phyloP scores from a whole-genome alignment of 306 rosid species.

The Acacia acuminata region DNA sequence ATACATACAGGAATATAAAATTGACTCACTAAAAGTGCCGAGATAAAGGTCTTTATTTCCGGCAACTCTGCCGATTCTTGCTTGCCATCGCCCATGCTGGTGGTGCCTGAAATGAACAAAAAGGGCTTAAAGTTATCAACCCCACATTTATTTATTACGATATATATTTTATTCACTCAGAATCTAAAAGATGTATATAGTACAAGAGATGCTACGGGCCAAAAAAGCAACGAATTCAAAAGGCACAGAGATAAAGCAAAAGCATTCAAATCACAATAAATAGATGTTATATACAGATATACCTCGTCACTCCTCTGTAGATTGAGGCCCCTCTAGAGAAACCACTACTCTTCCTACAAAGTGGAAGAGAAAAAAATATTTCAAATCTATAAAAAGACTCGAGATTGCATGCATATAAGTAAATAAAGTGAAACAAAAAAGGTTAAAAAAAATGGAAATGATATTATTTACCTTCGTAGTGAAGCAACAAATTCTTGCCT shows the following conservation, averaged over 20 bases:
- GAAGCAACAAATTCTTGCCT: slow-evolving; percentile 81
- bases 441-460: neutral
- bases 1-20: too few relatives aligned
- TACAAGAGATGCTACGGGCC: slow-evolving; percentile 7
- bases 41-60: slow-evolving; percentile 76
- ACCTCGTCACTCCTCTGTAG: slow-evolving; percentile 82
- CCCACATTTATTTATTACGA: neutral
- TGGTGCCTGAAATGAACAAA: slow-evolving; percentile 49
- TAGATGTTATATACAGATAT: neutral
- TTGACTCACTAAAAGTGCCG: slow-evolving; percentile 65
- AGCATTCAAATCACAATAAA: neutral
- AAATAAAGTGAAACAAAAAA: neutral
- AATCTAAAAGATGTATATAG: neutral
- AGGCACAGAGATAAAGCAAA: neutral
- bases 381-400: neutral
- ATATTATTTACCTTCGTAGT: slow-evolving; percentile 54
- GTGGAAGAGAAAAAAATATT: neutral
- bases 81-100: slow-evolving; percentile 85
- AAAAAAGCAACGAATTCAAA: slow-evolving; percentile 4
- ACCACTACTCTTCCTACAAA: slow-evolving; percentile 75
- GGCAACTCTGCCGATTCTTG: slow-evolving; percentile 80
- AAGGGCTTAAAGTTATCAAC: neutral
- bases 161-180: neutral
- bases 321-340: slow-evolving; percentile 80
- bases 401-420: neutral